Conservation (phyloP, 2,329 filamentous ascomycete genomes). For the Bipolaris victoriae region DNA sequence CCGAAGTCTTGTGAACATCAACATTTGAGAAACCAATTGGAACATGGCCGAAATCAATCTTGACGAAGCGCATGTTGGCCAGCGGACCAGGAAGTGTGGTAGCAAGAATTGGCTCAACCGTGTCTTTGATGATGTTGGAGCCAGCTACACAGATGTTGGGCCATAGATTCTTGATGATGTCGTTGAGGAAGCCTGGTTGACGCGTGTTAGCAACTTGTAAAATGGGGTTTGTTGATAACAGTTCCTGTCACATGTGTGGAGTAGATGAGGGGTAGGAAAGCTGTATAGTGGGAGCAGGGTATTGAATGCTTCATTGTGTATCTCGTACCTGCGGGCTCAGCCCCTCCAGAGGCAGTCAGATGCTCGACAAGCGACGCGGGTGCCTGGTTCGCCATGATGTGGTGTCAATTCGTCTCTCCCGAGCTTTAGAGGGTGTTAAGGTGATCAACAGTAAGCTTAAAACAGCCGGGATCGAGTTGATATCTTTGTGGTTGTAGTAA, state of each 20-base stretch:
- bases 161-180: conserved; percentile 57
- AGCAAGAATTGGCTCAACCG: conserved; percentile 57
- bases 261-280: neutral
- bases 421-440: neutral
- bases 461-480: neutral
- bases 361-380: conserved; percentile 43
- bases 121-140: conserved; percentile 54
- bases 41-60: conserved; percentile 54
- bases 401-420: neutral
- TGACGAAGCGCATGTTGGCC: conserved; percentile 52
- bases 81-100: conserved; percentile 56
- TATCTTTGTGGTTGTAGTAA: neutral
- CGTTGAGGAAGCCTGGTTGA: conserved; percentile 54
- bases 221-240: neutral
- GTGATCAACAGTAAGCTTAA: neutral
- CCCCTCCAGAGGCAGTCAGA: conserved; percentile 51
- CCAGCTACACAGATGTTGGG: conserved; percentile 57
- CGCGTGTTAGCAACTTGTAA: neutral
- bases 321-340: conserved; percentile 48
- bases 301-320: neutral
- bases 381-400: conserved; percentile 14
- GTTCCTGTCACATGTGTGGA: neutral
- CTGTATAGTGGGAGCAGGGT: neutral
- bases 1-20: conserved; percentile 54
- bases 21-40: conserved; percentile 53